Percentiles rank a stretch among this genome's conserved stretches.
Evolutionary conservation across 140 eudicot genomes (phyloP).

Genomic region (Eryngium alpinum): DNA sequence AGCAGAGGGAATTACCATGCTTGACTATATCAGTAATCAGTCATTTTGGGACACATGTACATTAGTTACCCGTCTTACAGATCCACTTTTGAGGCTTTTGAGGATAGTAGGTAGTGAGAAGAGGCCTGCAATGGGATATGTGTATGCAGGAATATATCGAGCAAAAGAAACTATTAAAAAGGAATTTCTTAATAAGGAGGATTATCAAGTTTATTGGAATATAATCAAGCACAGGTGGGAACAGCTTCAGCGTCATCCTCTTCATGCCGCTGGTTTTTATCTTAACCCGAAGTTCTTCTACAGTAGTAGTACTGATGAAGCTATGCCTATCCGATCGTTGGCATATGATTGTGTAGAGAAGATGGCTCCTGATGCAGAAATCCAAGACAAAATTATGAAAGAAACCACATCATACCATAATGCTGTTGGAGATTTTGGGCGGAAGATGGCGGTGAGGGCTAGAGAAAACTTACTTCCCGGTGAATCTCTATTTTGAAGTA

Average conservation of each 20-base stretch:
- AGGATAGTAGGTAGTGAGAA: slow-evolving; percentile 61
- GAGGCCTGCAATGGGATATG: slow-evolving; percentile 86
- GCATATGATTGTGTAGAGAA: slow-evolving; percentile 88
- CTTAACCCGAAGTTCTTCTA: slow-evolving; percentile 79
- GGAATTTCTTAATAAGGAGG: slow-evolving; percentile 54
- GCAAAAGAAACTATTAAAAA: slow-evolving; percentile 82
- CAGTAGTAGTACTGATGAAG: slow-evolving; percentile 63
- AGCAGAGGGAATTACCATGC: slow-evolving; percentile 53
- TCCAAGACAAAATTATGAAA: slow-evolving; percentile 81
- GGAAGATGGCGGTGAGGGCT: slow-evolving; percentile 84
- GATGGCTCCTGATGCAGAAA: slow-evolving; percentile 62
- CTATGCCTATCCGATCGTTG: slow-evolving; percentile 57
- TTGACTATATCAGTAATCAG: slow-evolving; percentile 57
- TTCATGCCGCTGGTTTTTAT: slow-evolving; percentile 84
- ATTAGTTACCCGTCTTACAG: slow-evolving; percentile 46
- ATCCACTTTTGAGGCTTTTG: slow-evolving; percentile 62
- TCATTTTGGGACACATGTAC: slow-evolving; percentile 82
- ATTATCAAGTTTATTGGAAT: slow-evolving; percentile 70
- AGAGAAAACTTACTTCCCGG: slow-evolving; percentile 73
- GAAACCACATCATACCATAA: slow-evolving; percentile 65
- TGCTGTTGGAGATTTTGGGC: slow-evolving; percentile 79
- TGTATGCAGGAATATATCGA: slow-evolving; percentile 81
- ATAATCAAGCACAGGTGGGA: slow-evolving; percentile 86
- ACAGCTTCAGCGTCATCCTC: slow-evolving; percentile 73
- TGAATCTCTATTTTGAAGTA: slow-evolving; percentile 23